Conservation (phyloP, 2,329 filamentous ascomycete species). For the Dactylonectria macrodidyma region DNA sequence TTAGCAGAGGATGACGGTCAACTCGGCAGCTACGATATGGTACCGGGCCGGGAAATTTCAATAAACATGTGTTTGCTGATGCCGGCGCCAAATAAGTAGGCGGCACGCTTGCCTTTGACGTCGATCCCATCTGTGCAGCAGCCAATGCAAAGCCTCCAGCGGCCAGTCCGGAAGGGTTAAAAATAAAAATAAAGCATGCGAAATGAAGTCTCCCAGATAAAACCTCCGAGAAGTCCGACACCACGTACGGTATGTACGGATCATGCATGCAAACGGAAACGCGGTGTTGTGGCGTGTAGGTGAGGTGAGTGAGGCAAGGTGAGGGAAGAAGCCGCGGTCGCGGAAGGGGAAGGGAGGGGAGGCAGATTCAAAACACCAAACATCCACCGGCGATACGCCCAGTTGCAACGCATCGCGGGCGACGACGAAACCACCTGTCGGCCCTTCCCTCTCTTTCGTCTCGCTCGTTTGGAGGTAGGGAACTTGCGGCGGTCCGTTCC, state of each 20-base stretch:
- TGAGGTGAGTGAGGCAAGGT: conserved; percentile 12
- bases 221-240: conserved; percentile 7
- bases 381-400: too few species aligned
- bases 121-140: conserved; percentile 16
- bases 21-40: conserved; percentile 8
- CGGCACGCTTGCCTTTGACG: neutral
- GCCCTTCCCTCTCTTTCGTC: conserved; percentile 25
- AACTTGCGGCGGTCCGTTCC: conserved; percentile 4
- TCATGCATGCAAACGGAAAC: neutral
- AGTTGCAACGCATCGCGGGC: neutral
- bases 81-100: neutral
- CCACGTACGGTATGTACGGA: neutral
- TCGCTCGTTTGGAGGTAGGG: conserved; percentile 9
- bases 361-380: neutral
- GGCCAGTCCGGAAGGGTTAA: neutral
- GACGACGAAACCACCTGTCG: conserved; percentile 19
- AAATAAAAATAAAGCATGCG: conserved; percentile 17
- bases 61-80: conserved; percentile 16
- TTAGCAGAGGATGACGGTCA: neutral
- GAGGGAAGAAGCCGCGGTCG: neutral
- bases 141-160: conserved; percentile 12
- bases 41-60: conserved; percentile 24
- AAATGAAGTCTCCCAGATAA: neutral
- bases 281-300: neutral
- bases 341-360: neutral